A percentile compares a stretch with the other conserved stretches of the same genome.
Evolutionary conservation across 1,139 yeast species (phyloP).

Genomic region (Citeromyces hawaiiensis): DNA sequence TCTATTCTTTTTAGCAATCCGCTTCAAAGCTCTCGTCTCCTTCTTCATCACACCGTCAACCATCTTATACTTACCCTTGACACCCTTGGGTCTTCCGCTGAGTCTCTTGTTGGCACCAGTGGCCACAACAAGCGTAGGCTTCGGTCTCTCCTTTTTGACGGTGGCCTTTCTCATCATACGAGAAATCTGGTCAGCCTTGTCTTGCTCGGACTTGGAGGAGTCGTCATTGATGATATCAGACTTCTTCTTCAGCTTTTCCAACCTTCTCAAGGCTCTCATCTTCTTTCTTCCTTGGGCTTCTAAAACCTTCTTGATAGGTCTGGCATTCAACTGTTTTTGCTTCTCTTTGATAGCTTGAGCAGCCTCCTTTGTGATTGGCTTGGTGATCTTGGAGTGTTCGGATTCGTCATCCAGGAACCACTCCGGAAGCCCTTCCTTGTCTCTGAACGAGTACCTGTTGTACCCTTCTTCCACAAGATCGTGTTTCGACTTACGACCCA

Average conservation of each 20-base stretch:
- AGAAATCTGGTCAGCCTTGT: conserved; percentile 86
- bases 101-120: conserved; percentile 73
- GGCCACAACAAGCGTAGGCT: conserved; percentile 87
- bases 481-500: conserved; percentile 74
- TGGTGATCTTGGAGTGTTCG: conserved; percentile 68
- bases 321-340: conserved; percentile 80
- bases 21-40: conserved; percentile 79
- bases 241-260: conserved; percentile 89
- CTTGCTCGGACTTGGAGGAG: conserved; percentile 74
- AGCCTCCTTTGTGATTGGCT: conserved; percentile 96
- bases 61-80: conserved; percentile 97
- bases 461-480: conserved; percentile 85
- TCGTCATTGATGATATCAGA: conserved; percentile 88
- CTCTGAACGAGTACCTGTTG: conserved; percentile 85
- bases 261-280: conserved; percentile 79
- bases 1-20: conserved; percentile 76
- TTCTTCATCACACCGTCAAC: conserved; percentile 95
- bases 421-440: conserved; percentile 78
- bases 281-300: conserved; percentile 97
- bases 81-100: conserved; percentile 93
- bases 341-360: conserved; percentile 85
- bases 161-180: conserved; percentile 73
- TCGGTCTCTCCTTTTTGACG: conserved; percentile 67
- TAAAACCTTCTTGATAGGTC: conserved; percentile 94
- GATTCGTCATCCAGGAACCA: conserved; percentile 95